phyloP scores from a whole-genome alignment of 1,139 yeast genomes.

The Candida sanyaensis region DNA sequence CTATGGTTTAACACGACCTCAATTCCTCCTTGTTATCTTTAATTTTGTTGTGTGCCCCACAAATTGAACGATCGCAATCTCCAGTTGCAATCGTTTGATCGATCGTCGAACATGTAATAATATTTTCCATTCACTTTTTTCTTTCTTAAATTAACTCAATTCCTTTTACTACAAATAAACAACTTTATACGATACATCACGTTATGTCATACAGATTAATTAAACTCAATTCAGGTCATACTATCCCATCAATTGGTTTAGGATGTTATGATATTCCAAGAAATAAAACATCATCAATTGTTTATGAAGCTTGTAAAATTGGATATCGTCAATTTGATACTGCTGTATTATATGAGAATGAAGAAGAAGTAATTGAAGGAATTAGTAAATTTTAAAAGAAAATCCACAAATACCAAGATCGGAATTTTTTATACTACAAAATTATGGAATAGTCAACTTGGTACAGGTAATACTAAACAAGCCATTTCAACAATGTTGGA shows the following conservation, averaged over 20 bases:
- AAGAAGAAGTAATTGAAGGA: slow-evolving; percentile 57
- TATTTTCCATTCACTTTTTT: too few species aligned
- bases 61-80: not conserved
- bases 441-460: slow-evolving; percentile 38
- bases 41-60: not conserved
- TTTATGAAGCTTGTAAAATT: slow-evolving; percentile 45
- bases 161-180: not conserved
- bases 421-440: slow-evolving; percentile 65
- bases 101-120: too few species aligned
- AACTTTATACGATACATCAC: not conserved
- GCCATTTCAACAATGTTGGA: slow-evolving; percentile 31
- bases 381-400: slow-evolving; percentile 50
- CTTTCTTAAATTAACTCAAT: not conserved
- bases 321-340: slow-evolving; percentile 65
- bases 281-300: slow-evolving; percentile 30
- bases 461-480: slow-evolving; percentile 21
- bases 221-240: slow-evolving; percentile 20
- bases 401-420: slow-evolving; percentile 49
- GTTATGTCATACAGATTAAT: slow-evolving; percentile 14
- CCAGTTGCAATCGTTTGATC: not conserved
- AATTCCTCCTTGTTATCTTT: too few species aligned
- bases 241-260: slow-evolving; percentile 40
- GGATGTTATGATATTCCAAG: slow-evolving; percentile 36
- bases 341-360: slow-evolving; percentile 59
- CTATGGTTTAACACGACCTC: not conserved